phyloP scores from a whole-genome alignment of 2,329 filamentous ascomycete genomes.

The Penicillium sp. region DNA sequence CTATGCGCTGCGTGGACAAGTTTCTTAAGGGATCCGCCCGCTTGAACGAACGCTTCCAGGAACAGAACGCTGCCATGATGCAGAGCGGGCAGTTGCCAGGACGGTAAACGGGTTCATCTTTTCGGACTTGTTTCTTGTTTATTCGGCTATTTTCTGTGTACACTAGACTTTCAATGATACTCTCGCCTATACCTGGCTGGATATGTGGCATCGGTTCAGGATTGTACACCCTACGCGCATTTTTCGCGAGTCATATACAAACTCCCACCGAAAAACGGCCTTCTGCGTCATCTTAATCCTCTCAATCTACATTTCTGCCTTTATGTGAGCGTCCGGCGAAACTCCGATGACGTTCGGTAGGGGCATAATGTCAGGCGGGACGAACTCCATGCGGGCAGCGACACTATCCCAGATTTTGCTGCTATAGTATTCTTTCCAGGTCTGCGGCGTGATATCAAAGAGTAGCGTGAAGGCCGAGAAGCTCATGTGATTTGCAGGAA shows the following conservation, averaged over 20 bases:
- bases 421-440: slow-evolving; percentile 5
- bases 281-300: neutral
- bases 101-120: slow-evolving; percentile 30
- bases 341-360: slow-evolving; percentile 8
- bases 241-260: neutral
- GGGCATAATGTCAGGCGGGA: slow-evolving; percentile 3
- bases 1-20: slow-evolving; percentile 95
- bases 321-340: neutral
- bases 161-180: slow-evolving; percentile 28
- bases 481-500: neutral
- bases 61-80: slow-evolving; percentile 72
- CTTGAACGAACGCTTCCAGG: slow-evolving; percentile 86
- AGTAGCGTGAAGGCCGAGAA: slow-evolving; percentile 1
- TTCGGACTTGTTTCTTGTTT: slow-evolving; percentile 16
- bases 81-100: slow-evolving; percentile 61
- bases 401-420: slow-evolving; percentile 1
- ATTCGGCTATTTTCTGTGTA: slow-evolving; percentile 24
- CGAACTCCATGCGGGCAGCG: slow-evolving; percentile 8
- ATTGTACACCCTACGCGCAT: neutral
- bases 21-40: slow-evolving; percentile 90
- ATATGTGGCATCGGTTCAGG: neutral
- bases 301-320: neutral
- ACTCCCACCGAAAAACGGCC: neutral
- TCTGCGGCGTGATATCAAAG: neutral
- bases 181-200: slow-evolving; percentile 19